Evolutionary conservation across 495 filamentous ascomycete species (phyloP).

Genomic region (Penicillium pancosmium): DNA sequence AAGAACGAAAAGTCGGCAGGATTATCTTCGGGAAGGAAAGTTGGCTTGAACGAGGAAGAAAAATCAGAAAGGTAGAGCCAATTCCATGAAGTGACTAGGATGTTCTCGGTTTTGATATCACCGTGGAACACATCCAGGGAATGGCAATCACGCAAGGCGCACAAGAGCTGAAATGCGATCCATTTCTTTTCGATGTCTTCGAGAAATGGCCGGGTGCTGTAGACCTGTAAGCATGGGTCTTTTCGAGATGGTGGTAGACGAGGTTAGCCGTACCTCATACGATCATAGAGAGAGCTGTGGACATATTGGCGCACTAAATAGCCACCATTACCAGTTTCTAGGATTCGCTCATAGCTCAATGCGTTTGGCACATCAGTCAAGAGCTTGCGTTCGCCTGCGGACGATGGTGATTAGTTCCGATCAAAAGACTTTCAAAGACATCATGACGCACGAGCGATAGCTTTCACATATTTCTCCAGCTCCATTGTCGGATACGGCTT

Average conservation of each 20-base stretch:
- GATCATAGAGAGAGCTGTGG: constrained; percentile 96
- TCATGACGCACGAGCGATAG: constrained; percentile 65
- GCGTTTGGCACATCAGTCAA: constrained; percentile 89
- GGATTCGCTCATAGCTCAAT: constrained; percentile 81
- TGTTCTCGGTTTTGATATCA: constrained; percentile 98
- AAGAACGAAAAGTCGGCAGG: constrained; percentile 97
- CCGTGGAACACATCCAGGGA: constrained; percentile 90
- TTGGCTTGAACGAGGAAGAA: constrained; percentile 92
- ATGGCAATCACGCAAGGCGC: constrained; percentile 91
- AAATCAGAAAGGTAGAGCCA: constrained; percentile 98
- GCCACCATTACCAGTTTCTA: constrained; percentile 88
- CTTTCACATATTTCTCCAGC: constrained; percentile 73
- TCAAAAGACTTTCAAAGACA: constrained; percentile 3
- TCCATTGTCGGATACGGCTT: constrained; percentile 82
- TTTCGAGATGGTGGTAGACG: neutral
- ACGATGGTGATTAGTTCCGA: constrained; percentile 26
- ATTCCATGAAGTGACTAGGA: constrained; percentile 97
- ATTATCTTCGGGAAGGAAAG: constrained; percentile 93
- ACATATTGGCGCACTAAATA: constrained; percentile 96
- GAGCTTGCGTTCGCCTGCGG: constrained; percentile 73
- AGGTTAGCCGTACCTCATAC: constrained; percentile 64
- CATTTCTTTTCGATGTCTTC: constrained; percentile 99
- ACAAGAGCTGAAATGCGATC: constrained; percentile 95
- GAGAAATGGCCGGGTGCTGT: constrained; percentile 90
- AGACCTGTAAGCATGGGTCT: constrained; percentile 12